Base-by-base conservation (phyloP, 176 grass and related monocot species). In the Bromus sterilis region DNA sequence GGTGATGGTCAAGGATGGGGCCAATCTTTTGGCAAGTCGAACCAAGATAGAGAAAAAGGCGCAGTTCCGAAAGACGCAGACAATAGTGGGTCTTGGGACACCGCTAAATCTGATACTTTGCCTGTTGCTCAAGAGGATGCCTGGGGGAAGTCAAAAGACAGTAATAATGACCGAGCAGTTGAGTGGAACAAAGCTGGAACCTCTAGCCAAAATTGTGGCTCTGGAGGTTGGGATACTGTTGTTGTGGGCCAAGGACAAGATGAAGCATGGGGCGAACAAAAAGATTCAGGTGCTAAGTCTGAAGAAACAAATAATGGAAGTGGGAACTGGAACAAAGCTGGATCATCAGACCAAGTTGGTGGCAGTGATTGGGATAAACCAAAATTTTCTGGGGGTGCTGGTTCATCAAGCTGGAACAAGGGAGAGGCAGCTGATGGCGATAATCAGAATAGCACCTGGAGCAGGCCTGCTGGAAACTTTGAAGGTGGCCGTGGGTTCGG, bases 121-220 rank as follows among this genome's bases (percentile, higher is more conserved):
- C 84, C 69, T 84, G 61, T 43, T 69, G 56, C n/a, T 72, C 56
- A 78, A 71, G 77, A 81, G 70, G 81, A 76, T 85, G 41, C 57
- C 37, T 91, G 89, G 85, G 82, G 65, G 72, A 91, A 87, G 33
- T 78, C 86, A 36, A 88, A 91, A 62, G 86, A 62, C 10, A 37
- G 43, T n/a, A 78, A 20, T 40, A 13, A 20, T 80, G 77, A 84
- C 18, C 56, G 42, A 63, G 25, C 70, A 56, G 80, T 35, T 72
- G 70, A 48, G 69, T 78, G 77, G 87, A 89, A 86, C 11, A 31
- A 82, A 64, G n/a, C n/a, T n/a, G n/a, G n/a, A n/a, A n/a, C n/a
- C 16, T 75, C 75, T 31, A 66, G 25, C 39, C 71, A 80, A 76
- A 70, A 18, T 32, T 7, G 35, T 2, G 26, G 25, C 6, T 41